Evolutionary conservation across 768 basidiomycete species (phyloP).

Genomic region (Leccinum sublutescens): DNA sequence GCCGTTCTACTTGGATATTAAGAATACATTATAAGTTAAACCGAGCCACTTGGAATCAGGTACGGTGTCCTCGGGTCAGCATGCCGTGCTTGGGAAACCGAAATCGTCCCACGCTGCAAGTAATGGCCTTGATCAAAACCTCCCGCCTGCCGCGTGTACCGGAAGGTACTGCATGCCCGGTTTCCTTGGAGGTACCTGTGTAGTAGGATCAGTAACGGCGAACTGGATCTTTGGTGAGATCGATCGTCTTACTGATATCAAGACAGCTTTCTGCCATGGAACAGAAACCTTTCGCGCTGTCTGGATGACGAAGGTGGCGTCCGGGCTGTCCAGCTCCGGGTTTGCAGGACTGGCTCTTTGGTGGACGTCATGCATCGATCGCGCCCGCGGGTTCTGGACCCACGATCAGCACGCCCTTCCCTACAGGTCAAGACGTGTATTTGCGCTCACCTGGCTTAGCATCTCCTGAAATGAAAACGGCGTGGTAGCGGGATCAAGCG

Average conservation of each 20-base stretch:
- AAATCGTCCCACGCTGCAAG: constrained; percentile 14
- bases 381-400: constrained; percentile 17
- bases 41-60: not conserved
- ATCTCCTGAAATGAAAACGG: constrained; percentile 26
- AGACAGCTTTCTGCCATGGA: constrained; percentile 17
- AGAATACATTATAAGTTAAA: constrained; percentile 7
- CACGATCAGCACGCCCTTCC: constrained; percentile 27
- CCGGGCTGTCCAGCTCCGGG: constrained; percentile 5
- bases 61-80: not conserved
- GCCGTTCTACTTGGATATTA: not conserved
- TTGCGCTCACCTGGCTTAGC: constrained; percentile 18
- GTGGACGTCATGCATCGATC: constrained; percentile 14
- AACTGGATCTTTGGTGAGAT: not conserved
- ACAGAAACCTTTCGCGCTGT: constrained; percentile 23
- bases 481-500: constrained; percentile 19
- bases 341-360: constrained; percentile 2
- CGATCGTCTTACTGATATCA: constrained; percentile 20
- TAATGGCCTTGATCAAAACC: constrained; percentile 11
- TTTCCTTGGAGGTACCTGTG: constrained; percentile 28
- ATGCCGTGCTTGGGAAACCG: constrained; percentile 6
- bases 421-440: constrained; percentile 16
- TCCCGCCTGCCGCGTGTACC: constrained; percentile 19
- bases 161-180: constrained; percentile 8
- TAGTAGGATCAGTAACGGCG: constrained; percentile 8
- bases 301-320: constrained; percentile 23